Evolutionary conservation across 2,329 filamentous ascomycete species (phyloP), one percentile per base, ranked within the genome.

Genomic region (Cryphonectria nitschkei): DNA sequence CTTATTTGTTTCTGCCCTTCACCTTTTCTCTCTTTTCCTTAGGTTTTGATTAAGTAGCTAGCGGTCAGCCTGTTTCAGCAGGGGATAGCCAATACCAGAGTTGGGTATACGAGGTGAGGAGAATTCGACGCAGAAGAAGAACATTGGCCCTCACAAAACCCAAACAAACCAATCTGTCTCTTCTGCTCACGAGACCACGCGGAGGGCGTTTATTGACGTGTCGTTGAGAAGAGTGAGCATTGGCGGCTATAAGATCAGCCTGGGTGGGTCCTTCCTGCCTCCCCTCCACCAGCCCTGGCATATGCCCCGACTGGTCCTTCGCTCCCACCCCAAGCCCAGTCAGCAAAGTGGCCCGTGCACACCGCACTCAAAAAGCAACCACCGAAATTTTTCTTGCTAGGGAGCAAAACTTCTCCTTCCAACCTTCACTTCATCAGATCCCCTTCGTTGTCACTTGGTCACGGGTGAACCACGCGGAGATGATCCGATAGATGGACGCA

Each of bases 331-430:
- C 43, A 11, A 56, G 26, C 54, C 13, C 50, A 13, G 43, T 50
- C 41, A 50, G 50, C 43, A 52, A 5, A 19, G n/a, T 69, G 70
- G 70, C 34, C 70, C 70, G 70, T 72, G 70, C 67, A 19, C 46
- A 32, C 16, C 58, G 63, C 32, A 66, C 61, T 68, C 62, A 56
- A 65, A 71, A 71, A 67, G 52, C 60, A 69, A 52, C 29, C 22
- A 56, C 52, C 8, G n/a, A 68, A 64, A 68, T 58, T 64, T 64
- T 54, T 67, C 56, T 69, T 26, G 41, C 13, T 16, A 22, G 41
- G 54, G 19, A 16, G 22, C 41, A 39, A 71, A 62, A 54, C 19
- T 41, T 6, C 7, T 13, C 26, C 37, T 32, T 3, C 58, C 50
- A 34, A 56, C 16, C 3, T 52, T 32, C 52, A 22, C 43, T 11